Conservation (phyloP, 306 rosid genomes). For the Pachyrhizus erosus region DNA sequence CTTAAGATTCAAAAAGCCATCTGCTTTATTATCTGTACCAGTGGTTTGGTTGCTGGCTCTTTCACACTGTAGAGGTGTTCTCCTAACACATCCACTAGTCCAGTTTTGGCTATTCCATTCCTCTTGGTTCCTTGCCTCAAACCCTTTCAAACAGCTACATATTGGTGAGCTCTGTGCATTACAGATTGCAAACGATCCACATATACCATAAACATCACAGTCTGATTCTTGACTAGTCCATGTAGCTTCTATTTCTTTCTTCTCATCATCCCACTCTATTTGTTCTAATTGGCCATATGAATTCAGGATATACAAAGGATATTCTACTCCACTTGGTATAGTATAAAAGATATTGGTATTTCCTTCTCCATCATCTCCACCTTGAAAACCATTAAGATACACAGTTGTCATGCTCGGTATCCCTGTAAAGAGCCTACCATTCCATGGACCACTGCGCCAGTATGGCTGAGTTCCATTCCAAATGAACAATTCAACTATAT, state of each 20-base stretch:
- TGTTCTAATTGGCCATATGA: constrained; percentile 30
- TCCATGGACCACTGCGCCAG: constrained; percentile 61
- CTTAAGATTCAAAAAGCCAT: constrained; percentile 43
- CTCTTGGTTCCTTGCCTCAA: constrained; percentile 28
- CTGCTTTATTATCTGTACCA: not conserved
- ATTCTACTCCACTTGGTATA: not conserved
- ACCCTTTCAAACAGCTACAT: constrained; percentile 62
- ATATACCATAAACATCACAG: constrained; percentile 50
- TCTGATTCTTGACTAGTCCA: not conserved
- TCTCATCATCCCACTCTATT: not conserved
- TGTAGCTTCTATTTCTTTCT: not conserved
- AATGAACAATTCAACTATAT: constrained; percentile 12
- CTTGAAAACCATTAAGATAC: constrained; percentile 4
- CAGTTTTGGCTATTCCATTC: constrained; percentile 52
- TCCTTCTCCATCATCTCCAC: not conserved
- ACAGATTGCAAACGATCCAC: constrained; percentile 56
- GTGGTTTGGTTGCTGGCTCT: not conserved
- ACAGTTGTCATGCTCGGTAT: not conserved
- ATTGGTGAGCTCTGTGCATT: not conserved
- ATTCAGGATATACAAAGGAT: not conserved
- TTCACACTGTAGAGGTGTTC: constrained; percentile 2
- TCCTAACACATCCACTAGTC: constrained; percentile 55
- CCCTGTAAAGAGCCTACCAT: constrained; percentile 39
- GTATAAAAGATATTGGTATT: not conserved
- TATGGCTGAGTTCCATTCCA: constrained; percentile 31